These are phyloP conservation scores for Apiospora marii DNA, from an alignment of 2,329 filamentous ascomycete genomes.

Conservation along the genomic window DNA sequence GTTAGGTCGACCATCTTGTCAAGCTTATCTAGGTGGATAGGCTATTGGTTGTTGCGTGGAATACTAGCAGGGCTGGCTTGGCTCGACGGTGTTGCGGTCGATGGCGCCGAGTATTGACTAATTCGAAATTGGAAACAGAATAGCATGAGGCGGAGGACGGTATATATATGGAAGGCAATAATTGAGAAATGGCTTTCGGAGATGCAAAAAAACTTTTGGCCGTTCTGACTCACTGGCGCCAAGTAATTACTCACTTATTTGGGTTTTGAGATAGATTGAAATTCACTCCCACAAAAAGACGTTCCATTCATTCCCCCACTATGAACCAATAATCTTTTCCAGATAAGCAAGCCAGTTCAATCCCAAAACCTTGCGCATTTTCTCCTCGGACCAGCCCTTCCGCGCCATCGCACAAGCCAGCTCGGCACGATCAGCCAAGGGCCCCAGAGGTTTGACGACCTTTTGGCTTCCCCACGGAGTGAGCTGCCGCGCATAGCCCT, in stretches of 20 bases:
- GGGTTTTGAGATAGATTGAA: too few relatives aligned
- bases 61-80: background rate
- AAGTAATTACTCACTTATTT: too few relatives aligned
- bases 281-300: too few relatives aligned
- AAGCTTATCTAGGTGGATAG: background rate
- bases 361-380: constrained; percentile 48
- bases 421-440: constrained; percentile 44
- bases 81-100: background rate
- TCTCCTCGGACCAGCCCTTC: constrained; percentile 47
- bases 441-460: constrained; percentile 49
- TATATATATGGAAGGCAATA: too few relatives aligned
- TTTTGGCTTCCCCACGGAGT: constrained; percentile 50
- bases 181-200: too few relatives aligned
- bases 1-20: background rate
- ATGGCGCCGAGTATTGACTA: background rate
- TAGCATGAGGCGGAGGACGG: background rate
- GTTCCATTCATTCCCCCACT: too few relatives aligned
- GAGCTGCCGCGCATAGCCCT: constrained; percentile 47
- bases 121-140: background rate
- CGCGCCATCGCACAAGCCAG: constrained; percentile 47
- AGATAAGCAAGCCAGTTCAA: constrained; percentile 50
- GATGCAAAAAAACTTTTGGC: too few relatives aligned
- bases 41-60: background rate
- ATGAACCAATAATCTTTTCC: constrained; percentile 43
- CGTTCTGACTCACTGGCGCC: too few relatives aligned